Percentiles rank a stretch among this genome's conserved stretches.
phyloP scores from a whole-genome alignment of 78 protist species.

The Chrysochromulina parva region DNA sequence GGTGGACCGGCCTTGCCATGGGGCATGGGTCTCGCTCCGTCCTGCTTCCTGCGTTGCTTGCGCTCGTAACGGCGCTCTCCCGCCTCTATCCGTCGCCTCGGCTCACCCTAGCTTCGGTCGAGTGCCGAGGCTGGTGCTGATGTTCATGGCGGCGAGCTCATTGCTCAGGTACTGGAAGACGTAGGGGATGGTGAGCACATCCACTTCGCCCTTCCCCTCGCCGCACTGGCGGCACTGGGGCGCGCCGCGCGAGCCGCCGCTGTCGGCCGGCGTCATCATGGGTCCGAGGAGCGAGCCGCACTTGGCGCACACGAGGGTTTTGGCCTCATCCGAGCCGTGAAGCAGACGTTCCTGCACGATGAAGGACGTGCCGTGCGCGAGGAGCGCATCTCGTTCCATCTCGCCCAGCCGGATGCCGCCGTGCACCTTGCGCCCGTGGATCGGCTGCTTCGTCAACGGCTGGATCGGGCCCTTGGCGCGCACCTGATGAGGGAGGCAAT shows the following conservation, averaged over 20 bases:
- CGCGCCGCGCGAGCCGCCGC: neutral
- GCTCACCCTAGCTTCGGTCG: neutral
- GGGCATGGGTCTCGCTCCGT: no score
- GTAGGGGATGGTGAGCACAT: slow-evolving; percentile 75
- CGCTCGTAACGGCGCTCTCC: no score
- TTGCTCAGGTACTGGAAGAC: slow-evolving; percentile 84
- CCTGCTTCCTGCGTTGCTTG: no score
- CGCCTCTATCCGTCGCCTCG: no score
- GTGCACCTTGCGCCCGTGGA: slow-evolving; percentile 82
- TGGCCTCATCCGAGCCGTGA: slow-evolving; percentile 14
- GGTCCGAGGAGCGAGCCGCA: slow-evolving; percentile 9
- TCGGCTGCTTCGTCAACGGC: slow-evolving; percentile 92
- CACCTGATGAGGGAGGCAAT: slow-evolving; percentile 79
- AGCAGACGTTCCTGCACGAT: slow-evolving; percentile 87
- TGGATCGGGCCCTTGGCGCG: slow-evolving; percentile 90
- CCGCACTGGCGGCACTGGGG: slow-evolving; percentile 39
- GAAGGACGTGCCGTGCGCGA: slow-evolving; percentile 94
- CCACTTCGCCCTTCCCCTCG: neutral
- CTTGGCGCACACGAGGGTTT: neutral
- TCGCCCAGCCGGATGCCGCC: slow-evolving; percentile 97
- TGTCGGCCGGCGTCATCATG: neutral
- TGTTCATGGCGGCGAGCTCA: slow-evolving; percentile 88
- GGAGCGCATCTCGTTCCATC: slow-evolving; percentile 98
- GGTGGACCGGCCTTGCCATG: no score
- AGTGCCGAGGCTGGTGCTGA: slow-evolving; percentile 24